A percentile compares a stretch with the other conserved stretches of the same genome.
phyloP scores from a whole-genome alignment of 768 basidiomycete genomes.

The Kwoniella mangroviensis region DNA sequence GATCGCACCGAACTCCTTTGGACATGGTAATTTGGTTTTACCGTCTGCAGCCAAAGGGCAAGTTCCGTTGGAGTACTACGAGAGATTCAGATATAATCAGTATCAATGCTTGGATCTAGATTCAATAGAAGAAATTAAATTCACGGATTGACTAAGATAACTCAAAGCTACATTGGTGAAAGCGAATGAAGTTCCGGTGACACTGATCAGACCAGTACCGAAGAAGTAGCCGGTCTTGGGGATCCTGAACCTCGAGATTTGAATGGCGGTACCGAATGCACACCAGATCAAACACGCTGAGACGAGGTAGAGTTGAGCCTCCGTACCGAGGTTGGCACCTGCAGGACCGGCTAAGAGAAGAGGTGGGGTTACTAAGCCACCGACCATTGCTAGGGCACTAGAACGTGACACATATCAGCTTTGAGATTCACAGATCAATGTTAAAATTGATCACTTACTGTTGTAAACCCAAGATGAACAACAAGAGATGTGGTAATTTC shows the following conservation, averaged over 20 bases:
- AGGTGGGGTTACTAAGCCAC: slow-evolving; percentile 34
- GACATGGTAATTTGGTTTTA: slow-evolving; percentile 36
- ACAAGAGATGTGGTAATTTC: slow-evolving; percentile 30
- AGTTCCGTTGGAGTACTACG: slow-evolving; percentile 31
- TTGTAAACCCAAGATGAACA: slow-evolving; percentile 38
- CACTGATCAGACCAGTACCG: slow-evolving; percentile 38
- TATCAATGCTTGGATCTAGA: no score
- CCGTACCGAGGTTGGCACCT: slow-evolving; percentile 34
- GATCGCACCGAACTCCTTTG: slow-evolving; percentile 41
- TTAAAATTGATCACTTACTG: slow-evolving; percentile 20
- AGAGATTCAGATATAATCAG: no score
- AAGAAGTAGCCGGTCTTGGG: slow-evolving; percentile 30
- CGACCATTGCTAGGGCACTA: slow-evolving; percentile 42
- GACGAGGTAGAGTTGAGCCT: slow-evolving; percentile 36
- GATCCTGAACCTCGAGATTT: slow-evolving; percentile 31
- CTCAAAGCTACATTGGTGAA: slow-evolving; percentile 38
- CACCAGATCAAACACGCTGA: slow-evolving; percentile 39
- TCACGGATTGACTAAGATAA: slow-evolving; percentile 29
- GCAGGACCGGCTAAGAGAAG: slow-evolving; percentile 34
- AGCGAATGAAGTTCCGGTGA: slow-evolving; percentile 36
- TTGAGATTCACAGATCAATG: background rate
- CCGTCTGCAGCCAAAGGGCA: slow-evolving; percentile 37
- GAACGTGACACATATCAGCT: background rate
- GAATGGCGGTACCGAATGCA: slow-evolving; percentile 35
- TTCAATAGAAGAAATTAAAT: background rate